Conservation (phyloP, 129 eudicot genomes). For the Ambrosia trifida region DNA sequence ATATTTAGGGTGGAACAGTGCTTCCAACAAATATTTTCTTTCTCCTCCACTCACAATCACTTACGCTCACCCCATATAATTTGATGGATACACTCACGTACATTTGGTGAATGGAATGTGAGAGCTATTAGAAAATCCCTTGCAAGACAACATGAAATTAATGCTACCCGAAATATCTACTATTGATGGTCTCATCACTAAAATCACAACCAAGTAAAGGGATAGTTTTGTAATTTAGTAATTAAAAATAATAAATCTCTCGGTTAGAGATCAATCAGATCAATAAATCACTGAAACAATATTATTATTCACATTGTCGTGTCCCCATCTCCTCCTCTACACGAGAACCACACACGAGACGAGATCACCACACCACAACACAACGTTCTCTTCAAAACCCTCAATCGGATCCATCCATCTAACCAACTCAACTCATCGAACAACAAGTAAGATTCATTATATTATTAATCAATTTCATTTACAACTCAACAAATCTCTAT, state of each 20-base stretch:
- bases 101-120: no score
- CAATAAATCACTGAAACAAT: neutral
- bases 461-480: conserved; percentile 7
- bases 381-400: conserved; percentile 26
- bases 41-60: no score
- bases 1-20: no score
- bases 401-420: conserved; percentile 33
- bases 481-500: neutral
- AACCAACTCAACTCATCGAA: conserved; percentile 14
- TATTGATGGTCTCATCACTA: no score
- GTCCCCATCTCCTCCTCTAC: conserved; percentile 22
- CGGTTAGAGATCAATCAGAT: conserved; percentile 13
- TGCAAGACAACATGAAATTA: no score
- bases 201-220: neutral
- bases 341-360: conserved; percentile 31
- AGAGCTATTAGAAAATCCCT: no score
- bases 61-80: no score
- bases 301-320: conserved; percentile 16
- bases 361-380: conserved; percentile 16
- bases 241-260: neutral
- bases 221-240: conserved; percentile 22
- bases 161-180: no score
- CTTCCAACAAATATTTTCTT: no score
- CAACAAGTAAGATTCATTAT: conserved; percentile 27
- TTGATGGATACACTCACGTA: no score